Evolutionary conservation across 352 stramenopile genomes (phyloP).

Genomic region (Globisporangium orthogonon): DNA sequence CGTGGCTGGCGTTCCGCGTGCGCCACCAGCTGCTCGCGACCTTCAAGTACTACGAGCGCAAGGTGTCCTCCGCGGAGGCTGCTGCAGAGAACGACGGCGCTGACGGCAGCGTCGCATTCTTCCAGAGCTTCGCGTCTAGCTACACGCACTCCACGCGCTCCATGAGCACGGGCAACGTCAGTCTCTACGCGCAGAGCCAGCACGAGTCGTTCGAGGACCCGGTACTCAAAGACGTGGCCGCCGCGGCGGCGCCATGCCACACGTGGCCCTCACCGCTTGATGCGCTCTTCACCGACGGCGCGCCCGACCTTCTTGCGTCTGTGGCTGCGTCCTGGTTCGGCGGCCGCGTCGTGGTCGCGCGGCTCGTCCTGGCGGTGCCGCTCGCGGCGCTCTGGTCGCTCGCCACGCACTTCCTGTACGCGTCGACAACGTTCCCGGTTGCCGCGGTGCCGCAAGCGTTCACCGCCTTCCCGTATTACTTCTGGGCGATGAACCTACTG

Average conservation of each 20-base stretch:
- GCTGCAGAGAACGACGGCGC: constrained; percentile 7
- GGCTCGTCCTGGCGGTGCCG: constrained; percentile 13
- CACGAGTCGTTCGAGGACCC: constrained; percentile 30
- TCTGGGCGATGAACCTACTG: constrained; percentile 30
- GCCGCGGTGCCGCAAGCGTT: constrained; percentile 21
- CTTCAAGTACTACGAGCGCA: constrained; percentile 36
- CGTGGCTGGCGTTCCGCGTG: constrained; percentile 49
- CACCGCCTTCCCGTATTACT: constrained; percentile 23
- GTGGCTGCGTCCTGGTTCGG: constrained; percentile 19
- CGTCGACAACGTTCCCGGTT: constrained; percentile 25
- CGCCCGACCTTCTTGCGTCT: constrained; percentile 17
- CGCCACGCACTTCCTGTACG: constrained; percentile 16
- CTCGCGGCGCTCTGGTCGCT: constrained; percentile 28
- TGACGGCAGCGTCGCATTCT: constrained; percentile 7
- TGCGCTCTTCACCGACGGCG: constrained; percentile 21
- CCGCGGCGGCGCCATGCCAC: background rate
- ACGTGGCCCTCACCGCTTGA: constrained; percentile 16
- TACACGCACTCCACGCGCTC: constrained; percentile 29
- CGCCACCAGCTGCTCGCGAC: constrained; percentile 33
- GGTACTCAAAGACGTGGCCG: constrained; percentile 14
- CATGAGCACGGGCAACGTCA: constrained; percentile 13
- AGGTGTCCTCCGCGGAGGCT: constrained; percentile 6
- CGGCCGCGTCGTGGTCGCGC: constrained; percentile 20
- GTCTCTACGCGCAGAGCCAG: constrained; percentile 18
- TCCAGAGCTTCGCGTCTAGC: constrained; percentile 24